A percentile compares a stretch with the other conserved stretches of the same genome.
Evolutionary conservation across 2,329 filamentous ascomycete species (phyloP).

Genomic region (Talaromyces sp.): DNA sequence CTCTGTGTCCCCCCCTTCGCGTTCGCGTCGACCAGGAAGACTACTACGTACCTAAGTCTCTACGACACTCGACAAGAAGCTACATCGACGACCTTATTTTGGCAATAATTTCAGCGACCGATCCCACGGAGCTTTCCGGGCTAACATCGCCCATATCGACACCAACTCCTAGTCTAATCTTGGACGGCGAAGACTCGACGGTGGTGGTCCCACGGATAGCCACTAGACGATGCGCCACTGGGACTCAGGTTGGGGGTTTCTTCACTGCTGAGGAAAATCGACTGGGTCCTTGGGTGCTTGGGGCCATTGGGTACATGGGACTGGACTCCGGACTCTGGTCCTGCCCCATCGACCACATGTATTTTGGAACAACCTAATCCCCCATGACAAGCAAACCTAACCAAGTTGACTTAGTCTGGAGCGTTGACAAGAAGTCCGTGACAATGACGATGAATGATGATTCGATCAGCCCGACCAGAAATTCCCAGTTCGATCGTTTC

Average conservation of each 20-base stretch:
- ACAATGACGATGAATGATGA: slow-evolving; percentile 6
- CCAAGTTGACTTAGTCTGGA: not conserved
- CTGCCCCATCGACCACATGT: slow-evolving; percentile 7
- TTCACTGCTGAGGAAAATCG: slow-evolving; percentile 8
- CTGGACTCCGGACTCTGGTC: not conserved
- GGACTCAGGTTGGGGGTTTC: slow-evolving; percentile 10
- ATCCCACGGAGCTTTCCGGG: not conserved
- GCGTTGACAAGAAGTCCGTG: not conserved
- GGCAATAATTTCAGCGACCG: not conserved
- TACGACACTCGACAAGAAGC: not conserved
- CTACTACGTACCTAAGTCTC: not conserved
- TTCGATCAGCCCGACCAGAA: not conserved
- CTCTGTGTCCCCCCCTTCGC: not conserved
- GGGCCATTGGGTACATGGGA: slow-evolving; percentile 3
- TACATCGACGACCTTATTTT: not conserved
- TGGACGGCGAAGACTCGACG: not conserved
- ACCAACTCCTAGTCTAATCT: not conserved
- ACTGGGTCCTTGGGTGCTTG: slow-evolving; percentile 6
- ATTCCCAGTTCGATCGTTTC: not conserved
- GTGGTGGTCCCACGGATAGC: slow-evolving; percentile 4
- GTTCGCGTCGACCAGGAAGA: not conserved
- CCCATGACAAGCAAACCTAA: slow-evolving; percentile 3
- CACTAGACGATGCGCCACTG: slow-evolving; percentile 9
- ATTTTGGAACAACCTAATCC: slow-evolving; percentile 4
- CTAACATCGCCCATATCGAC: not conserved